Conservation (phyloP, 208 protist genomes). For the Trypanosoma vivax region DNA sequence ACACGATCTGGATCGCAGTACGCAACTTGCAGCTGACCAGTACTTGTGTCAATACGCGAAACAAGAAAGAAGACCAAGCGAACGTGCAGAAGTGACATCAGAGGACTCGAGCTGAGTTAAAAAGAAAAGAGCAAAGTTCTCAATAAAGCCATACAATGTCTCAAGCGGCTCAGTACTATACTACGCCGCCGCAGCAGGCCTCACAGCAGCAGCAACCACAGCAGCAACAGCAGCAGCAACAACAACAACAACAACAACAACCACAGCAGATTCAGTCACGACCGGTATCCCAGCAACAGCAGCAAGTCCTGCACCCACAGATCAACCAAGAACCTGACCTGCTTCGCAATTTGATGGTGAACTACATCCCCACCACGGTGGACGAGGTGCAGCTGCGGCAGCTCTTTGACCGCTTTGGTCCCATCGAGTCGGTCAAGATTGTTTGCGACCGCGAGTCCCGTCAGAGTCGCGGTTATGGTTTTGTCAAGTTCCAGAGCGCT, state of each 20-base stretch:
- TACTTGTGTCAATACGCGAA: no score
- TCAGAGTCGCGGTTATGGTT: conserved; percentile 86
- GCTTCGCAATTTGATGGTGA: conserved; percentile 85
- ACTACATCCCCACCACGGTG: conserved; percentile 85
- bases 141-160: conserved; percentile 28
- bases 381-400: conserved; percentile 78
- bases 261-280: no score
- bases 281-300: conserved; percentile 34
- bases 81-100: no score
- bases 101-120: no score
- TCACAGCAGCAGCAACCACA: conserved; percentile 16
- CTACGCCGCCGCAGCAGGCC: conserved; percentile 11
- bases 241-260: conserved; percentile 25
- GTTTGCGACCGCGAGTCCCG: conserved; percentile 80
- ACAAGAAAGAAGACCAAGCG: no score
- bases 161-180: conserved; percentile 30
- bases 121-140: no score
- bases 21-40: no score
- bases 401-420: conserved; percentile 78
- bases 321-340: conserved; percentile 60
- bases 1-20: no score
- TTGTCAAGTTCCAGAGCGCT: conserved; percentile 81
- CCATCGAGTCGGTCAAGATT: conserved; percentile 86
- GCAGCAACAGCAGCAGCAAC: conserved; percentile 16
- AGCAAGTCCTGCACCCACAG: conserved; percentile 23